A percentile compares a stretch with the other conserved stretches of the same genome.
Conservation (phyloP, 768 basidiomycete genomes). For the Russula sp. region DNA sequence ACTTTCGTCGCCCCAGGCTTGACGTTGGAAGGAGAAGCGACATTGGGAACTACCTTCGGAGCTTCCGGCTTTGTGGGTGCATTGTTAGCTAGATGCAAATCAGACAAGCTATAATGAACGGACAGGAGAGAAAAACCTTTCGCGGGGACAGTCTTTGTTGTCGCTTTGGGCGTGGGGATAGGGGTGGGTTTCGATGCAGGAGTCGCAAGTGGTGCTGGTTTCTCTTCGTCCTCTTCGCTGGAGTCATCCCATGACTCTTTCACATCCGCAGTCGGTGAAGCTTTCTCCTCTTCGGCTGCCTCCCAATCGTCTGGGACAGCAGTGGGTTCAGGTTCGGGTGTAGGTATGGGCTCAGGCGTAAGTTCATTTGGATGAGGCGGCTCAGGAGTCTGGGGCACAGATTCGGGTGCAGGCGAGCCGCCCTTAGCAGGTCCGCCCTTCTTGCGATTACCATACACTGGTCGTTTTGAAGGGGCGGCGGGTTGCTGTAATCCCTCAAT, state of each 20-base stretch:
- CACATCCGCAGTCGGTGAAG: slow-evolving; percentile 26
- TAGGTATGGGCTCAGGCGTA: slow-evolving; percentile 31
- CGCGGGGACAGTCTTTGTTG: slow-evolving; percentile 10
- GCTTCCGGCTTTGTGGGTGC: slow-evolving; percentile 7
- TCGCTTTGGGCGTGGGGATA: not conserved
- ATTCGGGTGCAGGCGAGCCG: slow-evolving; percentile 52
- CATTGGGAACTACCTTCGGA: slow-evolving; percentile 11
- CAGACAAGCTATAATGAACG: not conserved
- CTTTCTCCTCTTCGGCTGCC: slow-evolving; percentile 53
- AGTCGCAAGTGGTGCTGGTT: slow-evolving; percentile 8
- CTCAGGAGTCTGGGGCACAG: slow-evolving; percentile 42
- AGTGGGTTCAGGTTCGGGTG: slow-evolving; percentile 28
- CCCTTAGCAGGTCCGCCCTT: slow-evolving; percentile 62
- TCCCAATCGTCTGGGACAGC: slow-evolving; percentile 57
- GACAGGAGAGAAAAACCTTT: slow-evolving; percentile 9
- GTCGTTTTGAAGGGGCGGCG: slow-evolving; percentile 59
- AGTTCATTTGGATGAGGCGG: slow-evolving; percentile 28
- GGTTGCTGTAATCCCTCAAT: slow-evolving; percentile 83
- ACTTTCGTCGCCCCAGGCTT: slow-evolving; percentile 31
- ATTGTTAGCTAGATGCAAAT: slow-evolving; percentile 20
- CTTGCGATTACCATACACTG: slow-evolving; percentile 81
- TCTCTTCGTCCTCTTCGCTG: slow-evolving; percentile 39
- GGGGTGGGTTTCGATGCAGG: slow-evolving; percentile 13
- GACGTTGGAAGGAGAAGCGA: slow-evolving; percentile 31
- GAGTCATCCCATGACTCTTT: slow-evolving; percentile 48